Conservation (phyloP, 2,329 filamentous ascomycete species). For the Aspergillus floridensis region DNA sequence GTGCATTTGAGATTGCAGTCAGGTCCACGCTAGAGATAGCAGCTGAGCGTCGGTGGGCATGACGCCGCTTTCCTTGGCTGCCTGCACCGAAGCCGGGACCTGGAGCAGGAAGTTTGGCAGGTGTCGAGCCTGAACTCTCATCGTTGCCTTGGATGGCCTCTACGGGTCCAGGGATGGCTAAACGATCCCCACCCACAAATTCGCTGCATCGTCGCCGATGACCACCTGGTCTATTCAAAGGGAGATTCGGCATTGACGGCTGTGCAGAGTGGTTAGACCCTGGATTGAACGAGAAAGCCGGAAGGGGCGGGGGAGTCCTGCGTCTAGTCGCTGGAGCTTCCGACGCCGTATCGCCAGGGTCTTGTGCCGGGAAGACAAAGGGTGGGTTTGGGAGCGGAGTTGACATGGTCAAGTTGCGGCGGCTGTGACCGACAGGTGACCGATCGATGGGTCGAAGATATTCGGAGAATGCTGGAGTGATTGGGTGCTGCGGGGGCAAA, state of each 20-base stretch:
- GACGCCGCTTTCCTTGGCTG: constrained; percentile 61
- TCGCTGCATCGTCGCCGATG: constrained; percentile 80
- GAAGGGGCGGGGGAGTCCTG: constrained; percentile 36
- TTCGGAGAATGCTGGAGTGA: constrained; percentile 25
- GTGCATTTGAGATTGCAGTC: constrained; percentile 51
- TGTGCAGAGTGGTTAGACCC: constrained; percentile 40
- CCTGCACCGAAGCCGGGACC: constrained; percentile 42
- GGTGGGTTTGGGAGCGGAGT: constrained; percentile 56
- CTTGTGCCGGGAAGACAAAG: constrained; percentile 60
- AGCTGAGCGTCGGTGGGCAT: constrained; percentile 75
- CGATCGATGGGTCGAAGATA: constrained; percentile 26
- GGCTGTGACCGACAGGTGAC: constrained; percentile 20
- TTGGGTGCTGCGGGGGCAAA: constrained; percentile 32
- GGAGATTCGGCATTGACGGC: constrained; percentile 55
- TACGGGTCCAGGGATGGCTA: constrained; percentile 58
- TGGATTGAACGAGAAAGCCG: constrained; percentile 40
- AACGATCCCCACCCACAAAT: constrained; percentile 68
- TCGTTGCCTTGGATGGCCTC: constrained; percentile 47
- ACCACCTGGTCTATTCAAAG: constrained; percentile 56
- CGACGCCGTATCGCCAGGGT: constrained; percentile 28
- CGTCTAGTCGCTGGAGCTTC: constrained; percentile 50
- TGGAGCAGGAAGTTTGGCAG: constrained; percentile 26
- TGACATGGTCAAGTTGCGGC: constrained; percentile 30
- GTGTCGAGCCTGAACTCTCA: constrained; percentile 21
- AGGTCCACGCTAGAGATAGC: constrained; percentile 84